Conservation (phyloP, 768 basidiomycete species). For the Lactarius sp. region DNA sequence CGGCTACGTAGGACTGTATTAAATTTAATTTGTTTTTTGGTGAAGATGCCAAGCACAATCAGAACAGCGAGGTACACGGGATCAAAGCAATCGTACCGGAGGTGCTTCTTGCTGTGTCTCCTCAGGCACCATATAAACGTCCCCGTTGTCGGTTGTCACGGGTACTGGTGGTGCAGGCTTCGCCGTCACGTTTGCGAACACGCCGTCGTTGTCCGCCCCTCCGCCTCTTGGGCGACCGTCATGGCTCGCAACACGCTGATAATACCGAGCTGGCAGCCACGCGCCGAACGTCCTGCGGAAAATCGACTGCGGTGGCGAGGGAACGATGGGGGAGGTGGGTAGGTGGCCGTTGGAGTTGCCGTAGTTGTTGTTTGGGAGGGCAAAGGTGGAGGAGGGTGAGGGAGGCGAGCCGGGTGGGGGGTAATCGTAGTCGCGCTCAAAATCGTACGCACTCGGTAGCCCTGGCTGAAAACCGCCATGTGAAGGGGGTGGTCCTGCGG, state of each 20-base stretch:
- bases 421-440: slow-evolving; percentile 71
- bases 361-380: slow-evolving; percentile 54
- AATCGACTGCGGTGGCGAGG: slow-evolving; percentile 42
- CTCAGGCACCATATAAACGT: slow-evolving; percentile 66
- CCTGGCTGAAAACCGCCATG: slow-evolving; percentile 24
- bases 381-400: slow-evolving; percentile 47
- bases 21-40: not conserved
- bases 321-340: slow-evolving; percentile 44
- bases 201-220: slow-evolving; percentile 84
- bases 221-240: slow-evolving; percentile 47
- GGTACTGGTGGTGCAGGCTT: slow-evolving; percentile 58
- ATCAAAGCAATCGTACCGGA: slow-evolving; percentile 57
- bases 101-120: slow-evolving; percentile 77
- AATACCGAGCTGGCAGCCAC: slow-evolving; percentile 57
- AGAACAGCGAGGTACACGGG: not conserved
- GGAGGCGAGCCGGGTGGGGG: slow-evolving; percentile 83
- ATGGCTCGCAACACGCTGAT: slow-evolving; percentile 45
- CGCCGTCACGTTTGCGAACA: slow-evolving; percentile 91
- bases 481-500: slow-evolving; percentile 30
- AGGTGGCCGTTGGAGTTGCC: slow-evolving; percentile 71
- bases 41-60: not conserved
- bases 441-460: slow-evolving; percentile 60
- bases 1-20: slow-evolving; percentile 73
- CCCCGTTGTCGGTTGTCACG: slow-evolving; percentile 49
- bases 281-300: slow-evolving; percentile 56